Percentiles rank a stretch among this genome's conserved stretches.
Evolutionary conservation across 2,329 filamentous ascomycete genomes (phyloP).

Genomic region (Talaromyces sp.): DNA sequence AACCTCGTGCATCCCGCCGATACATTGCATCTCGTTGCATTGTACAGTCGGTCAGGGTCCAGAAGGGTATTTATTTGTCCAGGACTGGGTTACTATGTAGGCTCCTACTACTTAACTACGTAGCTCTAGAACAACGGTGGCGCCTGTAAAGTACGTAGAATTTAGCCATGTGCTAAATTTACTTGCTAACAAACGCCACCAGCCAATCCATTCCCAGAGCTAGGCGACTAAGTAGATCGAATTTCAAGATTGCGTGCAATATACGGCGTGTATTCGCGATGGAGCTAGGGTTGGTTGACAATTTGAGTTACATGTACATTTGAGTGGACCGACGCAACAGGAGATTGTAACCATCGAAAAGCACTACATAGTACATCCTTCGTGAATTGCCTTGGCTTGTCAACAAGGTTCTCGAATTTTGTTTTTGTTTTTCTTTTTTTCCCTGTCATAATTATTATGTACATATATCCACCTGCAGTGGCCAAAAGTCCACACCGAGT

Average conservation of each 20-base stretch:
- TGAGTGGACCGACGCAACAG: constrained; percentile 15
- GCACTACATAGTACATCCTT: background rate
- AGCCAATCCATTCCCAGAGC: background rate
- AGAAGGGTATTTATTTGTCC: background rate
- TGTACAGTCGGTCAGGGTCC: background rate
- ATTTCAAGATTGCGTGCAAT: background rate
- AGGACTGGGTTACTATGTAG: background rate
- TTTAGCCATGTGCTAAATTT: constrained; percentile 1
- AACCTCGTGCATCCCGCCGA: background rate
- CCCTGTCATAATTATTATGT: background rate
- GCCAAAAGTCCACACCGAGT: background rate
- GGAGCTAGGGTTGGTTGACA: background rate
- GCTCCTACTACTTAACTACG: background rate
- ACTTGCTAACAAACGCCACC: background rate
- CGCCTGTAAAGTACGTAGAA: background rate
- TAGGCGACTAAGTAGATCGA: background rate
- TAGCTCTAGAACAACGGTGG: background rate
- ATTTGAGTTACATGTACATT: constrained; percentile 10
- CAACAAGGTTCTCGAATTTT: background rate
- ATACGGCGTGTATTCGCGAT: background rate
- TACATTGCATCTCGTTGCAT: constrained; percentile 5
- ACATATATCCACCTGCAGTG: constrained; percentile 2
- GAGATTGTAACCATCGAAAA: constrained; percentile 15
- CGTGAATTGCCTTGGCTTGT: background rate
- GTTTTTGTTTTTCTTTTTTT: background rate